phyloP scores from a whole-genome alignment of 495 filamentous ascomycete species.

The Cercophora newfieldiana region DNA sequence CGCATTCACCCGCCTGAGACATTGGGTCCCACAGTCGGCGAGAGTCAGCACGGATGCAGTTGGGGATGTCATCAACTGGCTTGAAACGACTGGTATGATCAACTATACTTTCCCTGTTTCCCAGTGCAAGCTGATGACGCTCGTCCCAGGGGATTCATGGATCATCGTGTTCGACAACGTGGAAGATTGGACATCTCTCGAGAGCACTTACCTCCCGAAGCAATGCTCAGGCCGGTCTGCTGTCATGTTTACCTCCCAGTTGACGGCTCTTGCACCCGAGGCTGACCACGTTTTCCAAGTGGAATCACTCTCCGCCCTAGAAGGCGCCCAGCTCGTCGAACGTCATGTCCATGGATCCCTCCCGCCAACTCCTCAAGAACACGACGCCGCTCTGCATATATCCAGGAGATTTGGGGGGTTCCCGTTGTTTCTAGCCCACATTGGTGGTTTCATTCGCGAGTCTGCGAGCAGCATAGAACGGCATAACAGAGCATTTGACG shows the following conservation, averaged over 20 bases:
- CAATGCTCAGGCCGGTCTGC: neutral
- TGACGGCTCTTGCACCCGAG: neutral
- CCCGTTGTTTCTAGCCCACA: neutral
- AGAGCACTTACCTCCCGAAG: neutral
- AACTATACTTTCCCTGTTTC: neutral
- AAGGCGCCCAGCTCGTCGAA: neutral
- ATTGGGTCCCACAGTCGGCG: neutral
- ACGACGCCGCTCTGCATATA: neutral
- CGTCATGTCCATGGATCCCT: neutral
- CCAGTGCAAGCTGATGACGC: neutral
- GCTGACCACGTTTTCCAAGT: neutral
- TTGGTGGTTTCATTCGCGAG: neutral
- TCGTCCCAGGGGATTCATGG: neutral
- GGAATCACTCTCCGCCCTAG: neutral
- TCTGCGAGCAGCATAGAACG: neutral
- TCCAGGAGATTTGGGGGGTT: neutral
- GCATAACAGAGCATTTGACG: neutral
- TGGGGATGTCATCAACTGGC: neutral
- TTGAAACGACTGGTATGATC: neutral
- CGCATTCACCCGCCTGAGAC: neutral
- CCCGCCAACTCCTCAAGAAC: neutral
- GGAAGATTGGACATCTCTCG: neutral
- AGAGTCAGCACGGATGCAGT: neutral
- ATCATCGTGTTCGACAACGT: neutral
- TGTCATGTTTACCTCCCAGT: neutral